Base-by-base conservation (phyloP, 805 yeast genomes). In the Starmerella bacillaris region DNA sequence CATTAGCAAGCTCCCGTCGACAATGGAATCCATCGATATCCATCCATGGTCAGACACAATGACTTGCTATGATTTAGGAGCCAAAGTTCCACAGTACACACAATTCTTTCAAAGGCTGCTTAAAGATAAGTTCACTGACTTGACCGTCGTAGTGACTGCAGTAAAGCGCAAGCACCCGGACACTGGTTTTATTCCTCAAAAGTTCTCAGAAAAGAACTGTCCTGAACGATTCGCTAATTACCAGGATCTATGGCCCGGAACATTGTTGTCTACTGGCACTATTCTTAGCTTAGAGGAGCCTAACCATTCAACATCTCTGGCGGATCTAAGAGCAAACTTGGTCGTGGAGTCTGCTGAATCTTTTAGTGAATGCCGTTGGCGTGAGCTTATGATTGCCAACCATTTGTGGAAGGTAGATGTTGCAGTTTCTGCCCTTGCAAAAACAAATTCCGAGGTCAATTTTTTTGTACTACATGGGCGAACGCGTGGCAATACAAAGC, bases 341-440 rank as follows among this genome's bases (percentile, higher is more conserved):
- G 48, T 53, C 5, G 37, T 54, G 7, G 43, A 40, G 14, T 49
- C 53, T 3, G 48, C 41, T n/a, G 50, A 48, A 37, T 47, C 59
- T 11, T 56, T 48, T 48, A 50, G 44, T 19, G 59, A 54, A 30
- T 59, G 56, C 33, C 53, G 47, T 33, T 56, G 57, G 57, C 37
- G 42, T n/a, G 22, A 27, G 14, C 31, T 55, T 18, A 18, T 27
- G 16, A 40, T 54, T 17, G 47, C 44, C 12, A 42, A 33, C 14
- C 46, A 51, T 33, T 37, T 30, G 12, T 53, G 51, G 51, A 33
- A 35, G 19, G 49, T 54, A 3, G 42, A 51, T 15, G 40, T 47
- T 18, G 44, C 47, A 3, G 49, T 55, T 27, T 53, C 59, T 3
- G 51, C 55, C 1, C 50, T 56, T 19, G 48, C 54, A 24, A 38